Conservation (phyloP, 139 green algal species). For the Chlorella sp. region DNA sequence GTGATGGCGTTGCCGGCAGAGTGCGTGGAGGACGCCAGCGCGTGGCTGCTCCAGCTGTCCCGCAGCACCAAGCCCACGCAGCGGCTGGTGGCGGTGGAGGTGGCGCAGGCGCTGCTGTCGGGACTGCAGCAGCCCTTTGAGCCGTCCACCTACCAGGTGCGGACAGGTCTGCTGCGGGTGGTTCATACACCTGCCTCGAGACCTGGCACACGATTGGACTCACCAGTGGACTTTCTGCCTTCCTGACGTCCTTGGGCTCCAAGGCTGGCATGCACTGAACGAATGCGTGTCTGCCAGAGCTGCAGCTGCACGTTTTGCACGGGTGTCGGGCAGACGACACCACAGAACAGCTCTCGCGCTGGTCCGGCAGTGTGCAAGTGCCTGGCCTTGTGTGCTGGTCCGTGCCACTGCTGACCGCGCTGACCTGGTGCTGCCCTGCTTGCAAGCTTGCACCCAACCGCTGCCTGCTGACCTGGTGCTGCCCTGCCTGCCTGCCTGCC, state of each 20-base stretch:
- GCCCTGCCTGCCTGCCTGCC: neutral
- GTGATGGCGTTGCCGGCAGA: too few species aligned
- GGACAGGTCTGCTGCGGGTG: conserved; percentile 10
- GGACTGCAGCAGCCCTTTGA: conserved; percentile 38
- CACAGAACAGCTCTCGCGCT: neutral
- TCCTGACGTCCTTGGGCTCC: neutral
- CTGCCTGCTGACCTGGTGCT: neutral
- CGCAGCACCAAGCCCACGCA: conserved; percentile 28
- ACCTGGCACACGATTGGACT: neutral
- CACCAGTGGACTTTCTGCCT: neutral
- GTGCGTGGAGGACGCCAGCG: too few species aligned
- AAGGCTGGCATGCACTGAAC: neutral
- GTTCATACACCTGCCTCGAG: neutral
- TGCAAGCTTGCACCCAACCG: neutral
- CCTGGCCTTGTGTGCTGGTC: too few species aligned
- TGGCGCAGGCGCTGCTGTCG: conserved; percentile 46
- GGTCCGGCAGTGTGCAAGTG: neutral
- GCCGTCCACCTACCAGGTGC: too few species aligned
- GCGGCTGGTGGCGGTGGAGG: conserved; percentile 49
- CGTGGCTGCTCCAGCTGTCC: conserved; percentile 16
- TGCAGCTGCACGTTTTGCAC: neutral
- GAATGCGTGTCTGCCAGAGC: neutral
- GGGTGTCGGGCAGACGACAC: neutral
- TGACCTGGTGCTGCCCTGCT: too few species aligned
- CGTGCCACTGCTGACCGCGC: too few species aligned